Percentiles rank a stretch among this genome's conserved stretches.
These are phyloP conservation scores for Pichia californica DNA, from an alignment of 805 yeast species.

Conservation along the genomic window DNA sequence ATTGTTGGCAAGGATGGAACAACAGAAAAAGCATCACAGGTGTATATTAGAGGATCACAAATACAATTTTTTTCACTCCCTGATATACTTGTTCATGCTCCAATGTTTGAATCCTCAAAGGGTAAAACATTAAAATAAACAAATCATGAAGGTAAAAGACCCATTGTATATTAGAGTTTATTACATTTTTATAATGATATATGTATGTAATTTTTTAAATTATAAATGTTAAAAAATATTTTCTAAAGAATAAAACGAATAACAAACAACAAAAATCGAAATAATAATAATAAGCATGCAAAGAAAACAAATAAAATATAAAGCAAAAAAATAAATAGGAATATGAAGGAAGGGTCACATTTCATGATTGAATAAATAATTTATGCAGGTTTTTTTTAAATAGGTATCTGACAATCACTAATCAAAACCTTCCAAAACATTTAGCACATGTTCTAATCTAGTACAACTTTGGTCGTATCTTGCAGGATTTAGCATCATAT, in stretches of 20 bases:
- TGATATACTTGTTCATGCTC: conserved; percentile 82
- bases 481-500: conserved; percentile 80
- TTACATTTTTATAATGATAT: too few relatives aligned
- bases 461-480: conserved; percentile 75
- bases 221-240: too few relatives aligned
- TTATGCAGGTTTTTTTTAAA: too few relatives aligned
- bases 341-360: too few relatives aligned
- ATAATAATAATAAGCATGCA: background rate
- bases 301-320: background rate
- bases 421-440: conserved; percentile 78
- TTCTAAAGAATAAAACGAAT: too few relatives aligned
- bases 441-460: conserved; percentile 73
- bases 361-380: too few relatives aligned
- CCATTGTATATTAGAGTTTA: too few relatives aligned
- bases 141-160: too few relatives aligned
- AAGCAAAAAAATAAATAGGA: background rate
- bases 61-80: conserved; percentile 81
- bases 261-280: too few relatives aligned
- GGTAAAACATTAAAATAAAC: background rate
- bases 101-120: conserved; percentile 56
- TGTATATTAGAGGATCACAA: conserved; percentile 88
- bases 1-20: conserved; percentile 73
- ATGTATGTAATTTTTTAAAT: too few relatives aligned
- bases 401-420: too few relatives aligned
- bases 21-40: conserved; percentile 71